phyloP scores from a whole-genome alignment of 1,284 basidiomycete genomes.

The Puccinia hordei region DNA sequence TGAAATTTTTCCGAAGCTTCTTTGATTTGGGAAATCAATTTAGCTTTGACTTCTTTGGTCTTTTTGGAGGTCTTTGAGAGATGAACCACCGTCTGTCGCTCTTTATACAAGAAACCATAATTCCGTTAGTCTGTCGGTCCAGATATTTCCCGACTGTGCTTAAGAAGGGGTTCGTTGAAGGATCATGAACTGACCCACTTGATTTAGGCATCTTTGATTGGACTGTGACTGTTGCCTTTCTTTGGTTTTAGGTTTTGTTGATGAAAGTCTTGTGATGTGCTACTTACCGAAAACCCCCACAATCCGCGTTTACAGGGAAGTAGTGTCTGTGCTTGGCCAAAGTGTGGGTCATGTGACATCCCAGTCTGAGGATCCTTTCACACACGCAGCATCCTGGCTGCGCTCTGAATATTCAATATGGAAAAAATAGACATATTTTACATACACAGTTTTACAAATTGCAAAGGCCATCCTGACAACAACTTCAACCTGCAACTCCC shows the following conservation, averaged over 20 bases:
- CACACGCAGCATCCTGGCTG: background rate
- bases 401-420: no score
- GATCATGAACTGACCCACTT: constrained; percentile 66
- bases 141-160: background rate
- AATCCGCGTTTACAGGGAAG: background rate
- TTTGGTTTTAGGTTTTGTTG: background rate
- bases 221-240: background rate
- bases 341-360: constrained; percentile 24
- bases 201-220: constrained; percentile 73
- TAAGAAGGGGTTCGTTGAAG: constrained; percentile 42
- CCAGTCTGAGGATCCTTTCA: background rate
- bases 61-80: constrained; percentile 65
- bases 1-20: constrained; percentile 74
- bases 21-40: constrained; percentile 26
- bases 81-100: constrained; percentile 62
- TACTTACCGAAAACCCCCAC: background rate
- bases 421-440: no score
- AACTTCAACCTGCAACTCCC: no score
- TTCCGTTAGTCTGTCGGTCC: background rate
- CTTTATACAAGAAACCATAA: constrained; percentile 53
- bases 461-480: no score
- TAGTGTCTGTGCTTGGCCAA: constrained; percentile 22
- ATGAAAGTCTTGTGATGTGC: background rate
- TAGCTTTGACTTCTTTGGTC: constrained; percentile 50
- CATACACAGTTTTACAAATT: no score